phyloP scores from a whole-genome alignment of 164 flowering plant species.

The Brasenia schreberi region DNA sequence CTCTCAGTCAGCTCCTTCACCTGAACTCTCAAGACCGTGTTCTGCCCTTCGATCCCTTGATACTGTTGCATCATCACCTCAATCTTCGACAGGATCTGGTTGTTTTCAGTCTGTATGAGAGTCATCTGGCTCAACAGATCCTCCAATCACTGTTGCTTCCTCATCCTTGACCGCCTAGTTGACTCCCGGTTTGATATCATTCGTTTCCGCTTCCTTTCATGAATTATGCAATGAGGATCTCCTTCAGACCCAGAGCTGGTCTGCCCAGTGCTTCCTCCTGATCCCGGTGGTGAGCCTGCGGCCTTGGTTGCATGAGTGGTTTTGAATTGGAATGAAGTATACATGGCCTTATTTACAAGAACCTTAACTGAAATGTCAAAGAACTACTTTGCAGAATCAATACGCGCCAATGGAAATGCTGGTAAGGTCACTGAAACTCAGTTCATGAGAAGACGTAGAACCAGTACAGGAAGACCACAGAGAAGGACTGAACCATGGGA shows the following conservation, averaged over 20 bases:
- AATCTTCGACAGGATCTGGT: constrained; percentile 10
- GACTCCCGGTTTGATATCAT: constrained; percentile 65
- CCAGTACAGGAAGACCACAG: constrained; percentile 76
- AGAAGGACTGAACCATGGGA: constrained; percentile 50
- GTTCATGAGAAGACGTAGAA: constrained; percentile 54
- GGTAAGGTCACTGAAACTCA: not conserved
- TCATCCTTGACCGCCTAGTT: constrained; percentile 49
- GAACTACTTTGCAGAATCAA: not conserved
- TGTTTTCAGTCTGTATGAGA: constrained; percentile 16
- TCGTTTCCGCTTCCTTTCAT: constrained; percentile 46
- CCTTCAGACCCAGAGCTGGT: constrained; percentile 15
- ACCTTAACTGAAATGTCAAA: not conserved
- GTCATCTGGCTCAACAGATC: constrained; percentile 29
- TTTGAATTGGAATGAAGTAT: not conserved
- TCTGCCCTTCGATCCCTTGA: constrained; percentile 22
- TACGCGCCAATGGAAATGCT: not conserved
- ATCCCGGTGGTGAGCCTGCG: not conserved
- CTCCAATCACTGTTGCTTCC: constrained; percentile 46
- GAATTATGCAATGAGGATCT: constrained; percentile 12
- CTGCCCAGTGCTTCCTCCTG: not conserved
- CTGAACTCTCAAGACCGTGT: constrained; percentile 24
- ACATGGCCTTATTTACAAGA: not conserved
- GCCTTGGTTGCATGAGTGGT: not conserved
- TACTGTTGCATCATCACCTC: constrained; percentile 8
- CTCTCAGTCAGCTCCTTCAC: constrained; percentile 23